Base-by-base conservation (phyloP, 306 rosid genomes). In the Quercus ilex region DNA sequence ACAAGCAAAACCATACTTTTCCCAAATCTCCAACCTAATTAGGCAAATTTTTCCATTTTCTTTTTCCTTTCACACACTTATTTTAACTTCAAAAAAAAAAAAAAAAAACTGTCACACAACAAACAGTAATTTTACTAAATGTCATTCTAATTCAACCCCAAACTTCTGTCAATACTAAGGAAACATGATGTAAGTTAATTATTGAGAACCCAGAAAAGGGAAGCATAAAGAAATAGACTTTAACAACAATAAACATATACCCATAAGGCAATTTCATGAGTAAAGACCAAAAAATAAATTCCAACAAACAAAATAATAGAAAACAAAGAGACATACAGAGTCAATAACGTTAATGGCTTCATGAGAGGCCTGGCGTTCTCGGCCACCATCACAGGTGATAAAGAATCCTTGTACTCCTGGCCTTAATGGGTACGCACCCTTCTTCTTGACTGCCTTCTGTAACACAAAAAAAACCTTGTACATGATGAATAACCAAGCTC, bases 311-410 rank as follows among this genome's bases (percentile, higher is more conserved):
- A 11, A 33, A 19, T 1, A 67, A 19, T 14, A 56, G 63, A 59
- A 14, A 18, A 26, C 5, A 26, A 3, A 56, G 59, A 43, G 55
- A 62, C 55, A 74, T 87, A 95, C 99, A 59, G 93, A 90, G 70
- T 95, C 99, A 7, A 93, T 87, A 78, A 95, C 92, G 76, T 91
- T 89, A 79, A 95, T 87, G 80, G 99, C 99, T 80, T 95, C 98
- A 0, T 81, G 85, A 25, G 93, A 89, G 74, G 99, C 99, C 84
- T 95, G 99, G 87, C 86, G 89, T 69, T 95, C 99, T 53, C 99
- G 87, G 76, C 98, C 97, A 1, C 99, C 99, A 23, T 95, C 99
- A 51, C 99, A 93, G 76, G 99, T 95, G 83, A 95, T 90, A 83
- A 91, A 95, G 86, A 95, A 91, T 1, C 99, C 99, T 83, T 93